A percentile compares a stretch with the other conserved stretches of the same genome.
Evolutionary conservation across 176 grass and related monocot genomes (phyloP).

Genomic region (Cymbopogon citratus): DNA sequence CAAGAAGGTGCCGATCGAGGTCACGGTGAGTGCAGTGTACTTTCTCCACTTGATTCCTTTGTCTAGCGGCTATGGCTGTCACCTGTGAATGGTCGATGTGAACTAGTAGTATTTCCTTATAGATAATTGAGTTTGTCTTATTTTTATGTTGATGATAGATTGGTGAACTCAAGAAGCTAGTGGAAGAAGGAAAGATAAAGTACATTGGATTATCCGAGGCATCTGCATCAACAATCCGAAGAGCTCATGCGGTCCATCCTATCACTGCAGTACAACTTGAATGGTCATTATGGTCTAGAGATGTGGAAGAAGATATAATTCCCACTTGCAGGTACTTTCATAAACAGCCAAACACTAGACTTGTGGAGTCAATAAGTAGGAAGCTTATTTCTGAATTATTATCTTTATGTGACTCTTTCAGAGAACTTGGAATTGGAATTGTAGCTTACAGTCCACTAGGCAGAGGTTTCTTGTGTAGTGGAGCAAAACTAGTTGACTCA

Average conservation of each 20-base stretch:
- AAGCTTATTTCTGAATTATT: neutral
- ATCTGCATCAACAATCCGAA: slow-evolving; percentile 52
- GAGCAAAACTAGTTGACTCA: slow-evolving; percentile 30
- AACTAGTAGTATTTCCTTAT: neutral
- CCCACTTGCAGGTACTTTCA: slow-evolving; percentile 46
- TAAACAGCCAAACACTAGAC: neutral
- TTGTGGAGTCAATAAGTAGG: neutral
- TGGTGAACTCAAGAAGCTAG: slow-evolving; percentile 57
- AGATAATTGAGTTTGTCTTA: neutral
- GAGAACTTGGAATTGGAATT: slow-evolving; percentile 68
- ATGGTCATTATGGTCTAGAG: slow-evolving; percentile 62
- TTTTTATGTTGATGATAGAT: slow-evolving; percentile 29
- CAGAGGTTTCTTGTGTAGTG: slow-evolving; percentile 44
- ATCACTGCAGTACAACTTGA: slow-evolving; percentile 57
- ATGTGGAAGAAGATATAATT: slow-evolving; percentile 51
- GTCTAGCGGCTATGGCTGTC: too few species aligned
- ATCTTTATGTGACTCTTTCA: slow-evolving; percentile 2
- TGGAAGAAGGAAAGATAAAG: slow-evolving; percentile 63
- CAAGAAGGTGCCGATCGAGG: slow-evolving; percentile 52
- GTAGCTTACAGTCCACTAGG: slow-evolving; percentile 63
- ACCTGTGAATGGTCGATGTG: too few species aligned
- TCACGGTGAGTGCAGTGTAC: slow-evolving; percentile 43
- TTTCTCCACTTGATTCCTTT: neutral
- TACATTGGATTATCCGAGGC: slow-evolving; percentile 64
- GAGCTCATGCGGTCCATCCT: slow-evolving; percentile 58